Base-by-base conservation (phyloP, 352 stramenopile genomes). In the Phytophthora citrophthora region DNA sequence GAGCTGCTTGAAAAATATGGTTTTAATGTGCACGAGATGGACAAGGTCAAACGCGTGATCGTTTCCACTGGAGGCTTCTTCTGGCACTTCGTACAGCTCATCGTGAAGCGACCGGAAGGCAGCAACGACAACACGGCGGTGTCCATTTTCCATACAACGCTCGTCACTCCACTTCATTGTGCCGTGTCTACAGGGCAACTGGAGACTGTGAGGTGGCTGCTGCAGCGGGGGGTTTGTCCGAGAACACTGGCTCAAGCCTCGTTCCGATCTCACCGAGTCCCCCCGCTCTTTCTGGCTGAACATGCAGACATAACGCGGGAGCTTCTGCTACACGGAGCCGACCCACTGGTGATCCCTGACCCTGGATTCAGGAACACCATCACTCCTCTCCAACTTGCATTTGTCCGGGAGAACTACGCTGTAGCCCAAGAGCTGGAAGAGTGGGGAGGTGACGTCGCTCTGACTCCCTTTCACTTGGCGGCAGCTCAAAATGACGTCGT, bases 331-430 rank as follows among this genome's bases (percentile, higher is more conserved):
- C 44, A 77, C 27, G 81, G 79, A 23, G 83, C 83, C 1, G 74
- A 93, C 46, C 70, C 83, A 6, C 49, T 92, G 1, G 70, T 70
- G 26, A 79, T 92, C 18, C 81, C 83, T 0, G 79, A 92, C 13
- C 77, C 81, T 23, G 81, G 81, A 20, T 77, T 76, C 62, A 85
- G 87, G 76, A 89, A 91, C 68, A 93, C 83, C 15, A 58, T 93
- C 2, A 91, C 83, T 1, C 81, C 73, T 15, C 53, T 91, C 13
- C 81, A 93, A 54, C 53, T 89, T 5, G 81, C 83, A 29, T 93
- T 90, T 54, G 36, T 93, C 26, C 72, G 82, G 20, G 81, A 73
- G 9, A 90, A 91, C 54, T 89, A 75, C 29, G 79, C 83, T 2
- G 79, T 93, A 1, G 83, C 77, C 1, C 73, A 81, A n/a, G 84